phyloP scores from a whole-genome alignment of 306 rosid genomes.

The Dalbergia cochinchinensis region DNA sequence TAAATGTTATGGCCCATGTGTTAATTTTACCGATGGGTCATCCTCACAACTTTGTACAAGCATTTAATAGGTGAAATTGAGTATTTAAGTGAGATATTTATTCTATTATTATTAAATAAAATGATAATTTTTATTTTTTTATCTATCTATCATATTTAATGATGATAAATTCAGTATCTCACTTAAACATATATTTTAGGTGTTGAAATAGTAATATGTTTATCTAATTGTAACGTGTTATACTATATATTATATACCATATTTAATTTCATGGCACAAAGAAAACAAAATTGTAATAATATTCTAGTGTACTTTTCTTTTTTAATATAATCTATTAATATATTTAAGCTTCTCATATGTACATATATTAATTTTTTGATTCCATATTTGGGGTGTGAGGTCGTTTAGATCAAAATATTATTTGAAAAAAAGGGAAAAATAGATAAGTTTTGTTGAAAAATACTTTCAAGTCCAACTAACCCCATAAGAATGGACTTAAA shows the following conservation, averaged over 20 bases:
- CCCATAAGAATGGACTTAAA: not conserved
- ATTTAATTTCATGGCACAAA: slow-evolving; percentile 21
- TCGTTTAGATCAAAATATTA: not conserved
- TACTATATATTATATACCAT: too few species aligned
- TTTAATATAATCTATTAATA: not conserved
- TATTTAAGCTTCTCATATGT: not conserved
- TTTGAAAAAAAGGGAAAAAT: not conserved
- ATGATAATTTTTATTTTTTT: too few species aligned
- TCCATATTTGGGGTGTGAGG: not conserved
- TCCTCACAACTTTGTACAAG: too few species aligned
- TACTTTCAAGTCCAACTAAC: not conserved
- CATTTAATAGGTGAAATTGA: too few species aligned
- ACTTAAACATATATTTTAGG: too few species aligned
- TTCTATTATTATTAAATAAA: too few species aligned
- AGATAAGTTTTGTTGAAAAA: not conserved
- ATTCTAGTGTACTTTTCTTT: not conserved
- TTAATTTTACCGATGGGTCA: not conserved
- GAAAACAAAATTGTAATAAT: not conserved
- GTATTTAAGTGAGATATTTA: too few species aligned
- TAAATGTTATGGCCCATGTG: slow-evolving; percentile 35
- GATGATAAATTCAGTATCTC: too few species aligned
- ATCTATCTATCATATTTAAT: too few species aligned
- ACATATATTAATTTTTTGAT: not conserved
- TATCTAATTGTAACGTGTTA: too few species aligned
- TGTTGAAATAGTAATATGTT: too few species aligned